Percentiles rank a stretch among this genome's conserved stretches.
Conservation (phyloP, 352 stramenopile genomes). For the Pythium dissotocum region DNA sequence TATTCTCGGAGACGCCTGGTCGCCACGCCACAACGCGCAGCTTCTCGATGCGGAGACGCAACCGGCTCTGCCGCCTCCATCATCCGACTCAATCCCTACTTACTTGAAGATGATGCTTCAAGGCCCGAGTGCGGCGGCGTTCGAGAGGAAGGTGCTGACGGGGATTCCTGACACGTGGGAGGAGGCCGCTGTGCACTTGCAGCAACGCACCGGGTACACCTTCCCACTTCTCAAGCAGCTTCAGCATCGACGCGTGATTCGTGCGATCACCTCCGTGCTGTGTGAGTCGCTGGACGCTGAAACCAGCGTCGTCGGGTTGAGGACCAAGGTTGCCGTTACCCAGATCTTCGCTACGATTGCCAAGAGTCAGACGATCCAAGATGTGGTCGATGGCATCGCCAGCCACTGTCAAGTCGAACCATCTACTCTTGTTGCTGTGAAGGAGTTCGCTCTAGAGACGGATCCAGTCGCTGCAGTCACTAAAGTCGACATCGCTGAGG, state of each 20-base stretch:
- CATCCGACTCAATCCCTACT: not conserved
- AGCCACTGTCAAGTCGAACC: not conserved
- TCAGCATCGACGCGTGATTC: constrained; percentile 7
- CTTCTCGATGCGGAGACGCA: constrained; percentile 5
- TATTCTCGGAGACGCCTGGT: constrained; percentile 12
- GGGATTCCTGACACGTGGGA: constrained; percentile 3
- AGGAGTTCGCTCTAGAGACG: not conserved
- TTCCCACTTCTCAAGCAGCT: constrained; percentile 7
- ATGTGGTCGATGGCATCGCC: not conserved
- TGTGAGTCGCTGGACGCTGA: constrained; percentile 3
- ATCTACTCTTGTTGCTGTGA: not conserved
- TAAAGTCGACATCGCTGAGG: not conserved
- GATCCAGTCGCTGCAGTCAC: not conserved
- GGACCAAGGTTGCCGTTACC: constrained; percentile 6
- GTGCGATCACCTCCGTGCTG: constrained; percentile 8
- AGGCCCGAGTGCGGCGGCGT: not conserved
- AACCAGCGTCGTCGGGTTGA: constrained; percentile 1
- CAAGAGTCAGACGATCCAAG: not conserved
- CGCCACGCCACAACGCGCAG: constrained; percentile 6
- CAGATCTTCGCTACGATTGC: constrained; percentile 15
- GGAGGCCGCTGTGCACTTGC: not conserved
- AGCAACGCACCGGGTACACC: not conserved
- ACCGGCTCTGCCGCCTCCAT: constrained; percentile 2
- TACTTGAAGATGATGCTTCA: constrained; percentile 9
- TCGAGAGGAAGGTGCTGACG: not conserved